Evolutionary conservation across 306 rosid species (phyloP).

Genomic region (Vigna nakashimae): DNA sequence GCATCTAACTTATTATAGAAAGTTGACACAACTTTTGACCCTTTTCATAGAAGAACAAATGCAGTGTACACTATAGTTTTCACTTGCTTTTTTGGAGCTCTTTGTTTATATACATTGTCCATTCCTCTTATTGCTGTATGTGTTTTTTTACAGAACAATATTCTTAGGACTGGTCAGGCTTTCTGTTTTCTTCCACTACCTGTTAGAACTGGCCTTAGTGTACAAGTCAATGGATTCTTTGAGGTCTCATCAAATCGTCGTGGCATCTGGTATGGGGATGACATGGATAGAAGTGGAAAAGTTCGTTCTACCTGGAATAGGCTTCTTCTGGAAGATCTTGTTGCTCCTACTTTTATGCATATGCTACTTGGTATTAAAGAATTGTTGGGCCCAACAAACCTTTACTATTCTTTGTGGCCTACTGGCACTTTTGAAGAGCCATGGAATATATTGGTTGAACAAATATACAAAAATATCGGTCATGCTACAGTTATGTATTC

Average conservation of each 20-base stretch:
- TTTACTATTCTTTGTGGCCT: conserved; percentile 90
- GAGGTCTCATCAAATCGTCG: conserved; percentile 98
- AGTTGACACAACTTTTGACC: too few relatives aligned
- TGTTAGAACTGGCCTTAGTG: conserved; percentile 86
- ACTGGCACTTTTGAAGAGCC: conserved; percentile 96
- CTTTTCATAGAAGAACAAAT: too few relatives aligned
- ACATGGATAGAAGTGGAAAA: conserved; percentile 98
- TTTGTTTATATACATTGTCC: conserved; percentile 35
- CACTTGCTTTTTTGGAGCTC: neutral
- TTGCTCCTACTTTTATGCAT: conserved; percentile 80
- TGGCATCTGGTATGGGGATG: conserved; percentile 99
- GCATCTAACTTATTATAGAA: too few relatives aligned
- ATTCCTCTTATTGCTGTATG: conserved; percentile 49
- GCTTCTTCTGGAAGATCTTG: conserved; percentile 89
- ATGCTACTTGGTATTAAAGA: conserved; percentile 74
- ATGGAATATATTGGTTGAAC: conserved; percentile 81
- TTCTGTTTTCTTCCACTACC: conserved; percentile 98
- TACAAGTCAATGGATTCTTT: conserved; percentile 96
- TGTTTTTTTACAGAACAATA: conserved; percentile 68
- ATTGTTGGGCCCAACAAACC: conserved; percentile 66
- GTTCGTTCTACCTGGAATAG: conserved; percentile 95
- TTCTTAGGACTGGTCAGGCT: conserved; percentile 81
- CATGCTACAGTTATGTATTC: conserved; percentile 75
- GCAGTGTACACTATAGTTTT: too few relatives aligned
- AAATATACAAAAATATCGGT: conserved; percentile 69